Conservation (phyloP, 768 basidiomycete genomes). For the Lactifluus piperatus region DNA sequence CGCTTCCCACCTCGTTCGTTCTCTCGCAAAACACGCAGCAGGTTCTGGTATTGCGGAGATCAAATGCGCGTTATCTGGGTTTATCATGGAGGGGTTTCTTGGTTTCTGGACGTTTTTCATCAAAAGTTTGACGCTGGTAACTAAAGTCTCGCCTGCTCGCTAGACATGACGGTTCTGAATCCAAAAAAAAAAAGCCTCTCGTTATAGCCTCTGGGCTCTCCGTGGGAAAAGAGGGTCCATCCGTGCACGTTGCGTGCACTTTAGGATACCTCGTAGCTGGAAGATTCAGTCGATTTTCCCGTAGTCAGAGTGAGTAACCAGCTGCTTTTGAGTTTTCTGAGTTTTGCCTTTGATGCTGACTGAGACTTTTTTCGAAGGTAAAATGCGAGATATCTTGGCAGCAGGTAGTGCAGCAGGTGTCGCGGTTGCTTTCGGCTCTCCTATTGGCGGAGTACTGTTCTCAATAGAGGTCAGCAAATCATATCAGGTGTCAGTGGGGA, state of each 20-base stretch:
- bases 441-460: slow-evolving; percentile 95
- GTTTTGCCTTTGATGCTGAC: slow-evolving; percentile 18
- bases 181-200: slow-evolving; percentile 57
- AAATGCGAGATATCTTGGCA: slow-evolving; percentile 85
- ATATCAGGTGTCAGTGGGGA: background rate
- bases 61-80: slow-evolving; percentile 95
- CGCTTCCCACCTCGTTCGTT: slow-evolving; percentile 81
- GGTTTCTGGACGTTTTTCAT: slow-evolving; percentile 85
- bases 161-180: slow-evolving; percentile 9
- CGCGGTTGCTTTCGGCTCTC: slow-evolving; percentile 96
- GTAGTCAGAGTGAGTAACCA: slow-evolving; percentile 76
- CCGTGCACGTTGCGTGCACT: slow-evolving; percentile 94
- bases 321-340: background rate
- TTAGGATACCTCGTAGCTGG: slow-evolving; percentile 87
- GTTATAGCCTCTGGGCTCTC: slow-evolving; percentile 96
- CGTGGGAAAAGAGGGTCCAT: slow-evolving; percentile 97
- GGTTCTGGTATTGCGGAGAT: slow-evolving; percentile 99
- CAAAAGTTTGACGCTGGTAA: slow-evolving; percentile 87
- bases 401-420: slow-evolving; percentile 97
- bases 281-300: slow-evolving; percentile 69
- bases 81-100: slow-evolving; percentile 93
- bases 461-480: slow-evolving; percentile 75
- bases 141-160: slow-evolving; percentile 24
- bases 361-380: slow-evolving; percentile 33
- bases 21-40: slow-evolving; percentile 89